Evolutionary conservation across 257 asterid genomes (phyloP).

Genomic region (Solanum lycopersicoides): DNA sequence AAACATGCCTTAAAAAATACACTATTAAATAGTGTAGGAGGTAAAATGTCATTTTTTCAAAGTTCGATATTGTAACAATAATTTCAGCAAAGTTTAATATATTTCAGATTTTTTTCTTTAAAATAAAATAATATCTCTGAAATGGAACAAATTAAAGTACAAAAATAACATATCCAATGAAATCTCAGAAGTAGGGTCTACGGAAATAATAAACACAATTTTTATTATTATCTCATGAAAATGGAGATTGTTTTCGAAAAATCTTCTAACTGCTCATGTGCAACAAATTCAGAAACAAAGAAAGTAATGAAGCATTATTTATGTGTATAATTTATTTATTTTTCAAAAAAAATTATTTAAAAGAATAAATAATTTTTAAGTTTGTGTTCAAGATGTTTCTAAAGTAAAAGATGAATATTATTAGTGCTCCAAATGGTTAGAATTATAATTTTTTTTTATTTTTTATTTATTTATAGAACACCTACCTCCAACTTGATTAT

Average conservation of each 20-base stretch:
- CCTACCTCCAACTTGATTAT: background rate
- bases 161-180: background rate
- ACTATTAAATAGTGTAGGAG: too few relatives aligned
- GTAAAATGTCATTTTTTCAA: too few relatives aligned
- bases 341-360: background rate
- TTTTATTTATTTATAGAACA: background rate
- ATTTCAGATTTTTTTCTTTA: too few relatives aligned
- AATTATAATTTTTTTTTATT: background rate
- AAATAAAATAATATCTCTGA: too few relatives aligned
- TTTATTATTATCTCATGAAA: too few relatives aligned
- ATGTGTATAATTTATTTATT: background rate
- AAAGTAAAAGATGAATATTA: background rate
- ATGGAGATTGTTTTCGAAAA: too few relatives aligned
- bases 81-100: too few relatives aligned
- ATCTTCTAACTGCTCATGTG: too few relatives aligned
- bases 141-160: too few relatives aligned
- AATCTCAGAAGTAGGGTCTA: fast-evolving
- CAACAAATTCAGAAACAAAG: background rate
- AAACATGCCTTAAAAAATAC: too few relatives aligned
- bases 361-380: background rate
- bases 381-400: background rate
- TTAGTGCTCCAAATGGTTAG: background rate
- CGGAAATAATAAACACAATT: too few relatives aligned
- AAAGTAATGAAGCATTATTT: background rate
- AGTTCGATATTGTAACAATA: too few relatives aligned